Conservation (phyloP, 2,329 filamentous ascomycete species). For the Scopulariopsis brevicaulis region DNA sequence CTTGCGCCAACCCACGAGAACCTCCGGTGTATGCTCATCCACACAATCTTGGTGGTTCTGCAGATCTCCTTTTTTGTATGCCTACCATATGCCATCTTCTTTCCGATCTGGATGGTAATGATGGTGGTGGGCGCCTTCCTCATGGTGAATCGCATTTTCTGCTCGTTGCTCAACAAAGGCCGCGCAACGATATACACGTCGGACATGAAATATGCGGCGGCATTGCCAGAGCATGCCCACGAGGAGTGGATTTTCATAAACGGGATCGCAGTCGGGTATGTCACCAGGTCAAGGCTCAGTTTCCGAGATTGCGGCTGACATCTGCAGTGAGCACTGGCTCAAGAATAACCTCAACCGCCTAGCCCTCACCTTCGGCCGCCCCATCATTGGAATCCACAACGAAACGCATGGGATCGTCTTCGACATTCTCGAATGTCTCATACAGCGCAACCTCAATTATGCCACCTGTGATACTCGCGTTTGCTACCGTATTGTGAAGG, state of each 20-base stretch:
- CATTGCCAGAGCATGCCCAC: slow-evolving; percentile 36
- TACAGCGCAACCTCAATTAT: slow-evolving; percentile 66
- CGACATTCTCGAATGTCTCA: slow-evolving; percentile 64
- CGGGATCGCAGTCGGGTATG: slow-evolving; percentile 53
- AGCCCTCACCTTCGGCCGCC: slow-evolving; percentile 60
- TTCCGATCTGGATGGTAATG: slow-evolving; percentile 36
- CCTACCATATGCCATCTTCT: slow-evolving; percentile 36
- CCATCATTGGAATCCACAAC: slow-evolving; percentile 65
- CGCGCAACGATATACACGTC: slow-evolving; percentile 34
- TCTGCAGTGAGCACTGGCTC: slow-evolving; percentile 48
- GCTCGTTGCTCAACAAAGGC: slow-evolving; percentile 39
- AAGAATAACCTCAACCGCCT: slow-evolving; percentile 61
- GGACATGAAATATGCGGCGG: slow-evolving; percentile 37
- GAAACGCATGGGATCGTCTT: slow-evolving; percentile 63
- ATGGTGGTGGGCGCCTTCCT: slow-evolving; percentile 30
- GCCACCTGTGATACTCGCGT: slow-evolving; percentile 55
- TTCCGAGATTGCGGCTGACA: not conserved
- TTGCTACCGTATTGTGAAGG: slow-evolving; percentile 51
- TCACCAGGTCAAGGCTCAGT: slow-evolving; percentile 5
- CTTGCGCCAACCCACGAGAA: slow-evolving; percentile 48
- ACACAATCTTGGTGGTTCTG: slow-evolving; percentile 44
- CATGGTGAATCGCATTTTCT: slow-evolving; percentile 37
- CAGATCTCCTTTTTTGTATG: slow-evolving; percentile 50
- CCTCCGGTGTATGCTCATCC: slow-evolving; percentile 41
- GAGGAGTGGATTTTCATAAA: slow-evolving; percentile 78